Evolutionary conservation across 2,329 filamentous ascomycete species (phyloP).

Genomic region (Ceratocystis cubensis): DNA sequence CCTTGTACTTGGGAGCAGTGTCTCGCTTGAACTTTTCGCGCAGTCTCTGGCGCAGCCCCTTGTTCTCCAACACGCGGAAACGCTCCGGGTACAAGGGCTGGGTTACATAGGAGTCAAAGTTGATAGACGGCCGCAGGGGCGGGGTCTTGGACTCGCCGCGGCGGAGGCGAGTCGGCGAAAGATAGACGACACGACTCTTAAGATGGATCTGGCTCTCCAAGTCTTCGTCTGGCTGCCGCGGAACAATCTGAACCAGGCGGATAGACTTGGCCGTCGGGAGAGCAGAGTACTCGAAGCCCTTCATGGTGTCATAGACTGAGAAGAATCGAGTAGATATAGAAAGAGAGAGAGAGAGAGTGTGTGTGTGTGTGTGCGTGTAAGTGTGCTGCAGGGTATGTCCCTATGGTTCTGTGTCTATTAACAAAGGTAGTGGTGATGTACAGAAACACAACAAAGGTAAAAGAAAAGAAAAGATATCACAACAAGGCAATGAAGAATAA

Average conservation of each 20-base stretch:
- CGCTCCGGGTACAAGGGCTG: conserved; percentile 16
- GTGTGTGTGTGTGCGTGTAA: not conserved
- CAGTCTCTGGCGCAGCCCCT: conserved; percentile 19
- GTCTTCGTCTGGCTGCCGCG: conserved; percentile 12
- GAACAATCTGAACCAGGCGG: conserved; percentile 20
- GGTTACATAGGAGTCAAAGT: conserved; percentile 18
- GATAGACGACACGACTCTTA: conserved; percentile 18
- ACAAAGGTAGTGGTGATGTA: not conserved
- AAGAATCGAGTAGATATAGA: not conserved
- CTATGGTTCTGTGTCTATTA: not conserved
- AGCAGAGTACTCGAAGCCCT: conserved; percentile 12
- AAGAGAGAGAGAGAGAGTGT: not conserved
- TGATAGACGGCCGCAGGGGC: conserved; percentile 15
- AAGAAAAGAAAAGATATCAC: not conserved
- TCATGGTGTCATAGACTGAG: conserved; percentile 4
- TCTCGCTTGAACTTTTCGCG: conserved; percentile 18
- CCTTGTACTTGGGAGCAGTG: not conserved
- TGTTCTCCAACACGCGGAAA: conserved; percentile 19
- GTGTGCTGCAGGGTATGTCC: not conserved
- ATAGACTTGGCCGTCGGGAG: conserved; percentile 20
- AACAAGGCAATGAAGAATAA: not conserved
- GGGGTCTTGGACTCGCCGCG: conserved; percentile 18
- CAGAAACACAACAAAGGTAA: not conserved
- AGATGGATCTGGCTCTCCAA: conserved; percentile 16
- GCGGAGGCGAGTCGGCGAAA: conserved; percentile 18